These are phyloP conservation scores for Leersia perrieri DNA, from an alignment of 176 grass and related monocot species.

Conservation along the genomic window DNA sequence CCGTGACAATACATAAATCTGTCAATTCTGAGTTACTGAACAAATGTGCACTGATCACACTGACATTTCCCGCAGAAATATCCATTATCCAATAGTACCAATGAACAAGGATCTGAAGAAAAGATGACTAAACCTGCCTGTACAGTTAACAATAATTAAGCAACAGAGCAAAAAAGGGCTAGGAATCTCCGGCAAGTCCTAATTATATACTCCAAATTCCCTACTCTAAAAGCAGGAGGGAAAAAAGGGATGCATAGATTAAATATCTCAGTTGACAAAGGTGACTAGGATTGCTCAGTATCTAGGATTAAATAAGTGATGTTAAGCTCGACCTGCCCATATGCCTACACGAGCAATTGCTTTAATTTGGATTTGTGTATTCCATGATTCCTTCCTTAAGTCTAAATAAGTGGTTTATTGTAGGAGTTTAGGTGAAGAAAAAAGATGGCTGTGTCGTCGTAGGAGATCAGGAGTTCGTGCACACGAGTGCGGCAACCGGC, in stretches of 20 bases:
- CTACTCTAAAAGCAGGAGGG: conserved; percentile 9
- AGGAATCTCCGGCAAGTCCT: conserved; percentile 31
- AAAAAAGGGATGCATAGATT: conserved; percentile 8
- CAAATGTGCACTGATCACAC: neutral
- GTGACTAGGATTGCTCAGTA: conserved; percentile 27
- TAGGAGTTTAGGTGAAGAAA: conserved; percentile 31
- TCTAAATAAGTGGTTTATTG: neutral
- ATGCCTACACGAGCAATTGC: conserved; percentile 38
- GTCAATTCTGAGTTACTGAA: neutral
- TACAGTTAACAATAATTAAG: neutral
- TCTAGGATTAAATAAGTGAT: neutral
- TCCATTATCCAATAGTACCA: neutral
- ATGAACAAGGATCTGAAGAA: neutral
- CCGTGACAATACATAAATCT: neutral
- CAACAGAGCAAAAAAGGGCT: neutral
- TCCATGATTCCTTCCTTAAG: conserved; percentile 21
- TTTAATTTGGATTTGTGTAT: conserved; percentile 35
- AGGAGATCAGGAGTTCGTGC: conserved; percentile 62
- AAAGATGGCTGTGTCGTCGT: conserved; percentile 27
- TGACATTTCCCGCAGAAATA: neutral
- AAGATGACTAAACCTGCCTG: neutral
- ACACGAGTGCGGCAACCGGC: conserved; percentile 60
- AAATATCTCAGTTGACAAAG: conserved; percentile 36
- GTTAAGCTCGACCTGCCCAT: conserved; percentile 34
- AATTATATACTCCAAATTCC: conserved; percentile 21